Evolutionary conservation across 129 eudicot species (phyloP), one percentile per base, ranked within the genome.

Genomic region (Saposhnikovia divaricata): DNA sequence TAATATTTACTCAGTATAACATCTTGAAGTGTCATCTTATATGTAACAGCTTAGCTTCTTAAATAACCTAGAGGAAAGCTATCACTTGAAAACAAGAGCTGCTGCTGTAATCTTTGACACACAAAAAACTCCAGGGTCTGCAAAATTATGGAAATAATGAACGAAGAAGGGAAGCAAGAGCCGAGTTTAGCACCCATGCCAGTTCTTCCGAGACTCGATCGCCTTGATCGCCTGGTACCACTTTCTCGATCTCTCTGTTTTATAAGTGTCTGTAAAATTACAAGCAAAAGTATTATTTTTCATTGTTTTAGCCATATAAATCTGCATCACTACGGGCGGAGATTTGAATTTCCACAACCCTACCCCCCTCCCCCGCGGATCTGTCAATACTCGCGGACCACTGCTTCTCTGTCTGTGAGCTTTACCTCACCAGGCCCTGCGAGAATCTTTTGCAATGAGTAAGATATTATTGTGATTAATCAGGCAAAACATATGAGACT

Each of bases 151-250:
- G 42, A 61, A 70, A 70, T 69, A 13, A 84, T 78, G 89, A 87
- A 85, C 55, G 75, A 40, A 7, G 48, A 84, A 21, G 75, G 73
- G n/a, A 81, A 16, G 34, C 81, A 79, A 47, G 84, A 84, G 66
- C 73, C 85, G 45, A 74, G 42, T 16, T 50, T 44, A 59, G 57
- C 79, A 44, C 79, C 85, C 83, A 34, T 88, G 89, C 97, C 97
- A 51, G 84, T 90, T 85, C 86, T 92, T n/a, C 87, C 92, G 65
- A 80, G 97, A 81, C 77, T 92, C 27, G 88, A 92, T 81, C 97
- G 91, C 27, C 77, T 92, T 23, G 88, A 92, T 81, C 97, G 91
- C 27, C 50, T 92, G 85, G 97, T 92, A 89, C 79, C 21, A 48
- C 42, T 0, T 80, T 69, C 74, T 69, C 9, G 5, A 15, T 13